Percentiles rank a stretch among this genome's conserved stretches.
These are phyloP conservation scores for Sabuloglossum arenarium DNA, from an alignment of 495 filamentous ascomycete species.

Conservation along the genomic window DNA sequence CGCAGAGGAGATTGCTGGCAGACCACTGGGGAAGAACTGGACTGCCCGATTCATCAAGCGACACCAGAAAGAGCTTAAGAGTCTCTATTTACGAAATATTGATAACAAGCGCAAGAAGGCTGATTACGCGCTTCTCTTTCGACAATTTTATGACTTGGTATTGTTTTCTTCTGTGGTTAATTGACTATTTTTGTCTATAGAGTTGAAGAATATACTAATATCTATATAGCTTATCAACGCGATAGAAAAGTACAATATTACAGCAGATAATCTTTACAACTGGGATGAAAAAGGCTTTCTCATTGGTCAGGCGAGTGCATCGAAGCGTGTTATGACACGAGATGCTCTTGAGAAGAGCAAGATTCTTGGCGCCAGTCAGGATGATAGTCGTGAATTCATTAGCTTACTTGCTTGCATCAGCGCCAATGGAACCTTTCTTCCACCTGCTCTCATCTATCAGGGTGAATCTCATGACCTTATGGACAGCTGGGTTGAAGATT, in stretches of 20 bases:
- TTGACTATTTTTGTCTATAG: not conserved
- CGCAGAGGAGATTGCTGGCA: not conserved
- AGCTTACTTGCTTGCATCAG: constrained; percentile 7
- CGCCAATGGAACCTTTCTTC: constrained; percentile 8
- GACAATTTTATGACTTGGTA: too few species aligned
- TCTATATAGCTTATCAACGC: too few species aligned
- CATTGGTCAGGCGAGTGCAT: constrained; percentile 3
- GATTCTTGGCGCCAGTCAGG: constrained; percentile 3
- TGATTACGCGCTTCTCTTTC: too few species aligned
- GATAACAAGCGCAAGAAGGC: not conserved
- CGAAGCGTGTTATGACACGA: constrained; percentile 3
- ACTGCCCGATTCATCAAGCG: not conserved
- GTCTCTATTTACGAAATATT: not conserved
- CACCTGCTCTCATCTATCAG: constrained; percentile 8
- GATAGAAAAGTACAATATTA: constrained; percentile 9
- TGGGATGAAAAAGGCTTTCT: constrained; percentile 14
- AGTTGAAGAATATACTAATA: too few species aligned
- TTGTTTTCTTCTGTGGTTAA: not conserved
- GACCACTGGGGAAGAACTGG: not conserved
- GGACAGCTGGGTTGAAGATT: constrained; percentile 6
- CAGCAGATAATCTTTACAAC: constrained; percentile 9
- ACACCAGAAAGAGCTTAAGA: not conserved
- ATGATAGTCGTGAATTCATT: constrained; percentile 7
- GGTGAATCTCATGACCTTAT: constrained; percentile 1
- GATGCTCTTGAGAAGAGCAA: constrained; percentile 4